Base-by-base conservation (phyloP, 2,329 filamentous ascomycete species). In the Hirsutella minnesotensis region DNA sequence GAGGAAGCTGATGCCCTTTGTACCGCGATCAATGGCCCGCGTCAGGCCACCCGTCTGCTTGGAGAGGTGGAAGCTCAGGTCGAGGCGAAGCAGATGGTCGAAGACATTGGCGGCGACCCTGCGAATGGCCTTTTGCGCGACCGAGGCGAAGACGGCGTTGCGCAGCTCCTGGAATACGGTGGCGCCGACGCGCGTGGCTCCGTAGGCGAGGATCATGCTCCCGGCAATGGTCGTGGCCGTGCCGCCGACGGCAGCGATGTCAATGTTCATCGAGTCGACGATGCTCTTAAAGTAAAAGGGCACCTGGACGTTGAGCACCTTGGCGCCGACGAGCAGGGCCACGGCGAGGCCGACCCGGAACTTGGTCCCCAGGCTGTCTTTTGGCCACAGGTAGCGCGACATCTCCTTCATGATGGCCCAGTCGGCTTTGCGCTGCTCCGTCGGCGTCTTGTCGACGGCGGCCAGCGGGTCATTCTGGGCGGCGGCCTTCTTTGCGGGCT, bases 381-480 rank as follows among this genome's bases (percentile, higher is more conserved):
- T 94, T 19, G 92, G 92, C 92, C 92, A 98, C 19, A 98, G 69
- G 62, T 98, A 98, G 48, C 81, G 81, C 46, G 83, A 81, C 90
- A 98, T 96, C 62, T 98, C 90, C 65, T 85, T 94, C 72, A 98
- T 92, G 52, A 98, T 98, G 39, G 89, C 89, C 90, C 90, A 95
- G 58, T 98, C 92, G 9, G 89, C 90, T 66, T 89, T 94, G 53
- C 92, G 79, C 72, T 98, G 94, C 65, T 95, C 86, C 54, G 89
- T 80, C 18, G 79, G 81, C 40, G 78, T 79, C 52, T 65, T 66
- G 18, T 65, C 62, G 24, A 51, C 50, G 9, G 45, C 37, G 24
- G 55, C 55, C 37, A 65, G 58, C 38, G 60, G 58, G 39, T 64
- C 60, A 47, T 50, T 50, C 12, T 50, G 52, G 10, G 49, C 51